These are phyloP conservation scores for Murraya koenigii DNA, from an alignment of 345 rosid species.

Conservation along the genomic window DNA sequence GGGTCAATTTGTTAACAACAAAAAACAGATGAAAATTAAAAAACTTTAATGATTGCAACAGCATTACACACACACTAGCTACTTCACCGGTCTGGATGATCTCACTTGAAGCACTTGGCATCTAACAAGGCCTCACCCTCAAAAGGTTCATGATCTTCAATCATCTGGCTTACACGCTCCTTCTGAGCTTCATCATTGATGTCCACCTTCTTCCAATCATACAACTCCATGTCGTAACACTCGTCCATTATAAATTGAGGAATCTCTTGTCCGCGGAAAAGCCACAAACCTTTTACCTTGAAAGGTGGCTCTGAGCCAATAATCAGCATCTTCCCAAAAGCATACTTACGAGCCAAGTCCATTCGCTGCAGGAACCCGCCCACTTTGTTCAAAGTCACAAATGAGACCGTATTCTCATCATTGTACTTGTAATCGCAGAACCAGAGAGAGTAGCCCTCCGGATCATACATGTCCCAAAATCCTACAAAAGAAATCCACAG, in stretches of 20 bases:
- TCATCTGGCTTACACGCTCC: conserved; percentile 93
- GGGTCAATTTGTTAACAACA: neutral
- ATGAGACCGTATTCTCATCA: conserved; percentile 88
- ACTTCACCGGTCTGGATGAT: neutral
- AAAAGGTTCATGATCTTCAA: conserved; percentile 86
- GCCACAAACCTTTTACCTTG: conserved; percentile 95
- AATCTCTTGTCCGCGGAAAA: conserved; percentile 86
- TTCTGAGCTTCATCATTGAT: conserved; percentile 77
- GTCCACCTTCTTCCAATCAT: conserved; percentile 92
- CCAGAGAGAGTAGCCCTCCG: conserved; percentile 52
- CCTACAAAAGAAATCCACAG: neutral
- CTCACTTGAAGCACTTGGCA: conserved; percentile 97
- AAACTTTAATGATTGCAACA: neutral
- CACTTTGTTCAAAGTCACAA: conserved; percentile 86
- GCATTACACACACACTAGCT: neutral
- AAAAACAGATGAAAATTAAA: neutral
- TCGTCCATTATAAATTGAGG: conserved; percentile 83
- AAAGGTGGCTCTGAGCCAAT: conserved; percentile 72
- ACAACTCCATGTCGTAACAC: conserved; percentile 95
- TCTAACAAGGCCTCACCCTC: conserved; percentile 93
- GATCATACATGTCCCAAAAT: conserved; percentile 20
- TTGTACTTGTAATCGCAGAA: conserved; percentile 95
- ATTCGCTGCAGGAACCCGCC: conserved; percentile 94
- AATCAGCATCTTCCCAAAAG: conserved; percentile 92
- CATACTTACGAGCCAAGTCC: conserved; percentile 91